Conservation (phyloP, 805 yeast genomes). For the Lachancea lanzarotensis region DNA sequence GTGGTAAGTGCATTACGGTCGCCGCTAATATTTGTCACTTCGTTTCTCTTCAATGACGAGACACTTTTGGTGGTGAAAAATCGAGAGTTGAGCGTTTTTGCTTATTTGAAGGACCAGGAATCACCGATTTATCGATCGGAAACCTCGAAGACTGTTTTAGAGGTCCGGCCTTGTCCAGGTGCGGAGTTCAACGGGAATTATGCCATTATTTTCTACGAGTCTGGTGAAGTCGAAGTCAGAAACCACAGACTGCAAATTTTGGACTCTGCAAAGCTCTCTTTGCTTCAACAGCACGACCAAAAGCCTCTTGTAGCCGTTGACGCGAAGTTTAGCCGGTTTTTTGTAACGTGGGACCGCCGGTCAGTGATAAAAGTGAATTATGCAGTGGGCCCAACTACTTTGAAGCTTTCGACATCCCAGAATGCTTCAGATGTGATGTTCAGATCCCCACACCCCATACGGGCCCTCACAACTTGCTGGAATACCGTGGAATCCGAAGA, state of each 20-base stretch:
- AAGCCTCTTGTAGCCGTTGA: neutral
- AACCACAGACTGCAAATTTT: neutral
- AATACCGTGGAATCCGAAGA: neutral
- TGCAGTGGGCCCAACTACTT: neutral
- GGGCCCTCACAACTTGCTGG: neutral
- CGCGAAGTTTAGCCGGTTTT: conserved; percentile 2
- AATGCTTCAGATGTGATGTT: neutral
- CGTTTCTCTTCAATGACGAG: neutral
- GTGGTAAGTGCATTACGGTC: conserved; percentile 3
- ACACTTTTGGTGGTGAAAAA: conserved; percentile 1
- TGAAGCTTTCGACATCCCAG: neutral
- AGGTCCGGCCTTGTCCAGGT: neutral
- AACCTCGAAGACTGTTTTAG: neutral
- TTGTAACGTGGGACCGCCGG: conserved; percentile 2
- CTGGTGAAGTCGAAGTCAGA: conserved; percentile 1
- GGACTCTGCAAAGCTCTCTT: neutral
- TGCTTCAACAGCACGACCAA: neutral
- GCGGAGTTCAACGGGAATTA: neutral
- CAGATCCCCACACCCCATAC: neutral
- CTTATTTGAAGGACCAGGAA: neutral
- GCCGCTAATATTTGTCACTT: conserved; percentile 1
- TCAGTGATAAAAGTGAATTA: conserved; percentile 1
- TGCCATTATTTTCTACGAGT: neutral
- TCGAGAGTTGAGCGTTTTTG: neutral
- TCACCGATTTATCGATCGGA: neutral